Evolutionary conservation across 2,329 filamentous ascomycete species (phyloP).

Genomic region (Dothidotthia symphoricarpi): DNA sequence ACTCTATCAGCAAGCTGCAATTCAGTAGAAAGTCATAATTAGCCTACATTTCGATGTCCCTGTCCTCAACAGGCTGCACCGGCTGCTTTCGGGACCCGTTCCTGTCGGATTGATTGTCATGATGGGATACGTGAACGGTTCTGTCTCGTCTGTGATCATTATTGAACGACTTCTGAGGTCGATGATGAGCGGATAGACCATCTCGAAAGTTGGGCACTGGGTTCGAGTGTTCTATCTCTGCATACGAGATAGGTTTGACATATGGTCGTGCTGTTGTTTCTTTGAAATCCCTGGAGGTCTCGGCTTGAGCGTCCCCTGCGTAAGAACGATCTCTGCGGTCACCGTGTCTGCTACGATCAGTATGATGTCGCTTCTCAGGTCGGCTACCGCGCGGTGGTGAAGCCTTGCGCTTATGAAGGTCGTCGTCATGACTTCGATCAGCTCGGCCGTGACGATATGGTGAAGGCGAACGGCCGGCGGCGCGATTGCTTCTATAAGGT

Average conservation of each 20-base stretch:
- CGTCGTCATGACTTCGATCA: slow-evolving; percentile 22
- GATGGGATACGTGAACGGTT: slow-evolving; percentile 5
- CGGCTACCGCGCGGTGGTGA: slow-evolving; percentile 27
- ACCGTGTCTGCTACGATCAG: slow-evolving; percentile 43
- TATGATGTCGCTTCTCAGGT: slow-evolving; percentile 58
- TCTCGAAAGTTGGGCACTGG: slow-evolving; percentile 21
- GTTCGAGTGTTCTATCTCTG: slow-evolving; percentile 47
- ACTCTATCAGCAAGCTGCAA: slow-evolving; percentile 7
- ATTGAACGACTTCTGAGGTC: slow-evolving; percentile 5
- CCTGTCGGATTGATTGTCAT: slow-evolving; percentile 7
- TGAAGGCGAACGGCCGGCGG: slow-evolving; percentile 27
- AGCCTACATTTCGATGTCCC: slow-evolving; percentile 2
- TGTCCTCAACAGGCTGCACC: background rate
- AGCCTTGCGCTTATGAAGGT: slow-evolving; percentile 46
- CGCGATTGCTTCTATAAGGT: slow-evolving; percentile 27
- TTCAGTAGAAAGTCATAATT: too few species aligned
- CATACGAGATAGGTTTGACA: slow-evolving; percentile 31
- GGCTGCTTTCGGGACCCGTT: slow-evolving; percentile 2
- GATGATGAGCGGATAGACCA: slow-evolving; percentile 9
- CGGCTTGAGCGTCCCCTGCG: slow-evolving; percentile 45
- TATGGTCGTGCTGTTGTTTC: slow-evolving; percentile 12
- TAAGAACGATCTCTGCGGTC: slow-evolving; percentile 62
- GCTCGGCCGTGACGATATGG: slow-evolving; percentile 25
- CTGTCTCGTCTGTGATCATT: slow-evolving; percentile 2
- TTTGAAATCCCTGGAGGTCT: slow-evolving; percentile 10